Percentiles rank a stretch among this genome's conserved stretches.
phyloP scores from a whole-genome alignment of 345 rosid genomes.

The Euphorbia lathyris region DNA sequence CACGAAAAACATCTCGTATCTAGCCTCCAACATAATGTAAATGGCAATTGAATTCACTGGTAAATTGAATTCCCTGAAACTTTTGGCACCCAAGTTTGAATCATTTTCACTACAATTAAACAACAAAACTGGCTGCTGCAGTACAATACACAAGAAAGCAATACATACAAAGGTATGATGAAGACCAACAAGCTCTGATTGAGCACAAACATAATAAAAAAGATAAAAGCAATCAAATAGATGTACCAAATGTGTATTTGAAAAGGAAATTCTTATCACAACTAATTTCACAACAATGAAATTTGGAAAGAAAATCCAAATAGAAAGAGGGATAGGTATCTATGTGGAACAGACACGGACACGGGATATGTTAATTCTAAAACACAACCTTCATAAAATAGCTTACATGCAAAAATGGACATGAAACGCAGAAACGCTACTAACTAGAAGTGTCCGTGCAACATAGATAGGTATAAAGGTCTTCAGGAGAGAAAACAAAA shows the following conservation, averaged over 20 bases:
- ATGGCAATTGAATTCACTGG: neutral
- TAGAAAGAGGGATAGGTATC: too few relatives aligned
- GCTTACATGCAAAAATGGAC: too few relatives aligned
- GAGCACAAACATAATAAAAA: neutral
- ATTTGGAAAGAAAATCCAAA: neutral
- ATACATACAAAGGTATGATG: neutral
- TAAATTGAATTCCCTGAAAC: neutral
- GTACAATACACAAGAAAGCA: neutral
- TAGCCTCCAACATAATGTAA: neutral
- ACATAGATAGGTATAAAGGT: too few relatives aligned
- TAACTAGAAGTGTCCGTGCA: too few relatives aligned
- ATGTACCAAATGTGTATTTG: neutral
- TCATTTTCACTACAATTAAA: neutral
- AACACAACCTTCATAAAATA: too few relatives aligned
- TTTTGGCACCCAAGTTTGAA: neutral
- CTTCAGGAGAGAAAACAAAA: too few relatives aligned
- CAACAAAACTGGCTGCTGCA: neutral
- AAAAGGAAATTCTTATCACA: neutral
- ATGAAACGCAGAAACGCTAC: too few relatives aligned
- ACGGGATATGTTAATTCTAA: too few relatives aligned
- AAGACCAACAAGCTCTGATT: neutral
- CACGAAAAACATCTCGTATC: neutral
- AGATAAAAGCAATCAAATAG: neutral
- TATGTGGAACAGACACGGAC: too few relatives aligned
- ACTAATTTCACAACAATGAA: neutral